Conservation (phyloP, 2,329 filamentous ascomycete genomes). For the Tolypocladium nubicola region DNA sequence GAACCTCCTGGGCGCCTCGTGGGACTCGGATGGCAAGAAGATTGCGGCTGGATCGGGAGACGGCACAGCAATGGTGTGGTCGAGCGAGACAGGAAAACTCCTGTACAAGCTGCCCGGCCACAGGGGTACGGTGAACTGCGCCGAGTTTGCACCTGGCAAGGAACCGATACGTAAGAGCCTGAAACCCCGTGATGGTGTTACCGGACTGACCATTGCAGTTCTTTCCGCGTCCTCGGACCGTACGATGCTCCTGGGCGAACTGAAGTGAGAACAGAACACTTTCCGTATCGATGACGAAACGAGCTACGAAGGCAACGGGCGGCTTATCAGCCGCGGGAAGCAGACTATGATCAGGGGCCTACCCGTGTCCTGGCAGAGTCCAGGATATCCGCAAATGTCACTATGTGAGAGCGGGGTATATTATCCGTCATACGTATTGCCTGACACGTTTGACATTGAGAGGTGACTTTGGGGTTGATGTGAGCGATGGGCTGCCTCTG, state of each 20-base stretch:
- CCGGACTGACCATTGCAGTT: slow-evolving; percentile 46
- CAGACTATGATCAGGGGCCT: neutral
- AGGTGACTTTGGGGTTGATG: neutral
- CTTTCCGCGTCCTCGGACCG: slow-evolving; percentile 85
- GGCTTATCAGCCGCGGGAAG: neutral
- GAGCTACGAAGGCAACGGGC: neutral
- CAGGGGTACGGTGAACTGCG: slow-evolving; percentile 89
- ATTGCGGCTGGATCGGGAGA: slow-evolving; percentile 87
- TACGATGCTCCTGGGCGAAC: slow-evolving; percentile 72
- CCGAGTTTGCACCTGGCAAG: slow-evolving; percentile 74
- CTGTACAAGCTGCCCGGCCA: slow-evolving; percentile 93
- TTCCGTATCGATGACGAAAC: neutral
- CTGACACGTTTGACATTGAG: neutral
- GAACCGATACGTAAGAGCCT: slow-evolving; percentile 74
- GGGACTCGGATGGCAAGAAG: slow-evolving; percentile 76
- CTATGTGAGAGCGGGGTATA: neutral
- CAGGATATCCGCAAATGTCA: neutral
- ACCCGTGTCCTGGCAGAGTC: neutral
- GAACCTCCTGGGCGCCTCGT: slow-evolving; percentile 82
- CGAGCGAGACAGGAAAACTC: slow-evolving; percentile 75
- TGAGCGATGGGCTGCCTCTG: neutral
- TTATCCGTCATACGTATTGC: neutral
- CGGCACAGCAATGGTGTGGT: slow-evolving; percentile 86
- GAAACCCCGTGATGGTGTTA: neutral
- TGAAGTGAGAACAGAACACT: slow-evolving; percentile 35